A percentile compares a stretch with the other conserved stretches of the same genome.
Conservation (phyloP, 345 rosid species). For the Gossypium turneri region DNA sequence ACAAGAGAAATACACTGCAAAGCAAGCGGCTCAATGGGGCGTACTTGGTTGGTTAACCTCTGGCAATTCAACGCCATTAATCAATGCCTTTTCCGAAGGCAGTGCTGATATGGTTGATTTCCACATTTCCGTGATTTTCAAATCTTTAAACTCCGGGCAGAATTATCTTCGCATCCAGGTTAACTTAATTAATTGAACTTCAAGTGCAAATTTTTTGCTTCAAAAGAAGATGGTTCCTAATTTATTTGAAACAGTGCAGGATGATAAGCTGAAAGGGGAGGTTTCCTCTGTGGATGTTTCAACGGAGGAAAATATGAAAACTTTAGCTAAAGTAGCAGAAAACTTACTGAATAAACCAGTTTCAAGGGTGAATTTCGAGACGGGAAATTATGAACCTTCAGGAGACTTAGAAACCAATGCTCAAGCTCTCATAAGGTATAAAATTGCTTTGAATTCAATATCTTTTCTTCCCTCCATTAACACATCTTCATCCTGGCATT, state of each 20-base stretch:
- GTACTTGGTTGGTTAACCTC: conserved; percentile 55
- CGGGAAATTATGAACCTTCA: background rate
- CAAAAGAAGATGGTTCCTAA: background rate
- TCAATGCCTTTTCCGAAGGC: conserved; percentile 53
- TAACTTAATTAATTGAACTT: background rate
- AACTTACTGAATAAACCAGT: background rate
- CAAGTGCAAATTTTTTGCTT: background rate
- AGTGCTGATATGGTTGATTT: conserved; percentile 63
- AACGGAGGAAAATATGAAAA: background rate
- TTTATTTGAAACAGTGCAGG: background rate
- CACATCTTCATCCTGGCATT: background rate
- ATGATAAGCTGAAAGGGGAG: conserved; percentile 3
- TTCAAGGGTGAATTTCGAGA: background rate
- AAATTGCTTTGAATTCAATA: background rate
- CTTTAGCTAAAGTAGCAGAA: background rate
- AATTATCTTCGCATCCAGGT: conserved; percentile 1
- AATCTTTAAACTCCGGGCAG: conserved; percentile 35
- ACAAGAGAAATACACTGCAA: conserved; percentile 37
- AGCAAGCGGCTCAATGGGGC: conserved; percentile 55
- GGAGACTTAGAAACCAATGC: background rate
- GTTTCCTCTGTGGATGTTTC: background rate
- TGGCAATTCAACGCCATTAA: conserved; percentile 42
- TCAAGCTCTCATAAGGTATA: background rate
- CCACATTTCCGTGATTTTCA: conserved; percentile 45
- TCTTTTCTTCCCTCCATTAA: background rate